These are phyloP conservation scores for Nigrospora oryzae DNA, from an alignment of 2,329 filamentous ascomycete species.

Conservation along the genomic window DNA sequence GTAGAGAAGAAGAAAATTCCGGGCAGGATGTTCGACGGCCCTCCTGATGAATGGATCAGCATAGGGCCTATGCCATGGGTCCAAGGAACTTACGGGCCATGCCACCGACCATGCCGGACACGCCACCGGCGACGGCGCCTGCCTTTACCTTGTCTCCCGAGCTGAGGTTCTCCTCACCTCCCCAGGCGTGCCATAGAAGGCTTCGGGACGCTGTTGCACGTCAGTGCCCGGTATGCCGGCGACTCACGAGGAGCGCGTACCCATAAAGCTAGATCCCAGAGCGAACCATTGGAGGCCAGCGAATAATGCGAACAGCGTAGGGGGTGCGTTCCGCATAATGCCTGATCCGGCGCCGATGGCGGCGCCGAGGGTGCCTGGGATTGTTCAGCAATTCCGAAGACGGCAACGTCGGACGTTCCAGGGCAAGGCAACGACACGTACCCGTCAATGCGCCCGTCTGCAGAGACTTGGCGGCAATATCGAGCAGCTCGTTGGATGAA, in stretches of 20 bases:
- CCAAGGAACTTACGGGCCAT: constrained; percentile 36
- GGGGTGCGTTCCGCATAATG: constrained; percentile 58
- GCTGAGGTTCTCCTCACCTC: constrained; percentile 42
- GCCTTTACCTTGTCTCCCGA: constrained; percentile 53
- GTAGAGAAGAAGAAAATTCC: constrained; percentile 39
- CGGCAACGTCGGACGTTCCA: no score
- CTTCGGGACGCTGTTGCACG: constrained; percentile 34
- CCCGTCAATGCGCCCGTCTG: constrained; percentile 18
- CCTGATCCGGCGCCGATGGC: constrained; percentile 62
- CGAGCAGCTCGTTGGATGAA: constrained; percentile 11
- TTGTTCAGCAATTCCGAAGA: constrained; percentile 10
- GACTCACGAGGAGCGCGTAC: constrained; percentile 31
- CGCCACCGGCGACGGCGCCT: constrained; percentile 62
- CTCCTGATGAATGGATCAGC: constrained; percentile 27
- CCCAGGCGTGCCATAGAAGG: constrained; percentile 37
- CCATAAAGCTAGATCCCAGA: constrained; percentile 70
- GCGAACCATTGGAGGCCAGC: constrained; percentile 76
- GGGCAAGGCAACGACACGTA: constrained; percentile 2
- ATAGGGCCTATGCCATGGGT: background rate
- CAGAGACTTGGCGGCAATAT: constrained; percentile 17
- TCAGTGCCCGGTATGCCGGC: constrained; percentile 4
- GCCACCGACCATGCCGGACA: constrained; percentile 55
- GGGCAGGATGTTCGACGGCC: constrained; percentile 43
- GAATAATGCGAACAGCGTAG: constrained; percentile 62
- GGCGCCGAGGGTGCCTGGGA: constrained; percentile 46